Evolutionary conservation across 257 asterid genomes (phyloP), one percentile per base, ranked within the genome.

Genomic region (Fraxinus pennsylvanica): DNA sequence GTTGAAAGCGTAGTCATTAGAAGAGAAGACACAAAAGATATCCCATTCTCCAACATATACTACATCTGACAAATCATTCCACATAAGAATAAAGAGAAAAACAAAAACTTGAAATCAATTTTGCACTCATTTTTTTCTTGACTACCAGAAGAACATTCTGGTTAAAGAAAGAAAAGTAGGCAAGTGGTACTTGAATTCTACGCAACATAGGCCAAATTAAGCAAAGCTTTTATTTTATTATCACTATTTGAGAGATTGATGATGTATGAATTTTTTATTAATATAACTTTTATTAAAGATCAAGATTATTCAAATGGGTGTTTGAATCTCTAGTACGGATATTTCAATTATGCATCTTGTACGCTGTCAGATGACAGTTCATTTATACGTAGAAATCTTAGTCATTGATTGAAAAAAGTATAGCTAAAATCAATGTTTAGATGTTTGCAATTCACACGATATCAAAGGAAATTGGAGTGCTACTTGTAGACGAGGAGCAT

Each of bases 151-250:
- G 86, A 85, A 84, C 86, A 80, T 79, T 89, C 89, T 47, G 79
- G 89, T 59, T 77, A 32, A 80, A 71, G 85, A 78, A 77, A 79
- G 72, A 59, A 73, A 79, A 61, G 75, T 71, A 63, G 80, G 73
- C 73, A 22, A 73, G 80, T 69, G 79, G 83, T 72, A 79, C 86
- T 84, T 85, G 85, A 87, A 86, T 75, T 86, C 88, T 86, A 87
- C 82, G 88, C 92, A 82, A 81, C 81, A 81, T 74, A 61, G 75
- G 87, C 86, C 74, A 73, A 75, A 81, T 81, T 79, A 74, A 79
- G 61, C 67, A 69, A 84, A 72, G 69, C 50, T 76, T 74, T 32
- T 7, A n/a, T 52, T 71, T 73, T 52, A 25, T 25, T 43, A 41
- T 73, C 69, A 81, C 54, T 72, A 21, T 77, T 67, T 57, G 71